These are phyloP conservation scores for Brassica cretica DNA, from an alignment of 345 rosid genomes.

Conservation along the genomic window DNA sequence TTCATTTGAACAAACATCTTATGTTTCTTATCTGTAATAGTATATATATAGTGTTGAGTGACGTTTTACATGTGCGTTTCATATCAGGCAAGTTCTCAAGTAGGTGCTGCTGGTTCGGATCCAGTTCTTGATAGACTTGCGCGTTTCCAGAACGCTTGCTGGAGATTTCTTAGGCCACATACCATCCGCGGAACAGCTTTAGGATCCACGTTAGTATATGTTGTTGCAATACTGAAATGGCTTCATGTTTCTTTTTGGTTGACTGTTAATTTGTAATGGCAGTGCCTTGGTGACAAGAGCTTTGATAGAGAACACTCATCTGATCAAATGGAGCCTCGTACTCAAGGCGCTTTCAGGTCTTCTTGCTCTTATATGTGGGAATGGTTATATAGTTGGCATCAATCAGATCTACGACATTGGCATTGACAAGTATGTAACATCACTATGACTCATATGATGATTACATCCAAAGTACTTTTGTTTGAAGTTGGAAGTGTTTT, in stretches of 20 bases:
- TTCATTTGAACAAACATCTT: slow-evolving; percentile 8
- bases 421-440: slow-evolving; percentile 78
- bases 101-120: slow-evolving; percentile 84
- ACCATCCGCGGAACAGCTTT: slow-evolving; percentile 92
- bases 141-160: slow-evolving; percentile 80
- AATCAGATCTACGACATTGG: slow-evolving; percentile 96
- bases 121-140: slow-evolving; percentile 57
- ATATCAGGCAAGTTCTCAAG: slow-evolving; percentile 67
- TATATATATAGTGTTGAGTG: neutral
- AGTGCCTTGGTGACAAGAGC: slow-evolving; percentile 93
- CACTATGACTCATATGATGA: neutral
- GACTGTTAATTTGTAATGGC: slow-evolving; percentile 33
- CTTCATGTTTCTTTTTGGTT: slow-evolving; percentile 10
- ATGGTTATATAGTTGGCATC: slow-evolving; percentile 98
- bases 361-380: slow-evolving; percentile 88
- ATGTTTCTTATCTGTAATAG: neutral
- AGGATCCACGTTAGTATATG: slow-evolving; percentile 64
- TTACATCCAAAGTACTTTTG: neutral
- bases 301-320: slow-evolving; percentile 74
- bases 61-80: neutral
- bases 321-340: slow-evolving; percentile 81
- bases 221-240: neutral
- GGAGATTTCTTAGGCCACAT: slow-evolving; percentile 98
- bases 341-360: slow-evolving; percentile 83
- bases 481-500: neutral